Base-by-base conservation (phyloP, 805 yeast species). In the Kazachstania kunashirensis region DNA sequence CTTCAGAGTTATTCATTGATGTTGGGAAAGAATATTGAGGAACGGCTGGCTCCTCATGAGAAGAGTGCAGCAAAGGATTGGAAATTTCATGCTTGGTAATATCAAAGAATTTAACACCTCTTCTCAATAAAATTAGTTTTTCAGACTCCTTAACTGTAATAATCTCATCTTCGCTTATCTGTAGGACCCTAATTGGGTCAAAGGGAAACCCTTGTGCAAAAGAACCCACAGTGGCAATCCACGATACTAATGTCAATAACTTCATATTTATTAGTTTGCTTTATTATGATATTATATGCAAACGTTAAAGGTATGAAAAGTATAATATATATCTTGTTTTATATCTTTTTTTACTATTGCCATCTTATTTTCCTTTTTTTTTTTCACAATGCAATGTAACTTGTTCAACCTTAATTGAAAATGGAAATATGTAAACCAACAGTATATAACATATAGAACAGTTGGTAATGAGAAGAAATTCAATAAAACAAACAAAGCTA, bases 61-160 rank as follows among this genome's bases (percentile, higher is more conserved):
- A 39, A 1, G 47, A 29, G 6, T 40, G 41, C 30, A 49, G 43
- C 46, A 59, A 48, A 23, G 48, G 51, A 30, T 39, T 42, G 17
- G 38, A 14, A 6, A 13, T 27, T 29, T 36, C 31, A 16, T 34
- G 32, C 6, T 65, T 64, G 8, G 89, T 79, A 23, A 80, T 67
- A 58, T 81, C 89, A 44, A 82, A 72, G 52, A 79, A 81, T 18
- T 63, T 68, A 24, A 66, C 55, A 34, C 78, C 77, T 26, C 63
- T 53, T 35, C 72, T 55, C 47, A 62, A 62, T 30, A 72, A 52
- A n/a, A 49, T 50, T n/a, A 68, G 45, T 47, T 72, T 64, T 36
- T 71, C 70, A 11, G 53, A 53, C 39, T 70, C 75, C 12, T 58
- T 49, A 34, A 63, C 66, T 39, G 40, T 34, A 4, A 56, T 39